Evolutionary conservation across 1,284 basidiomycete species (phyloP), one percentile per base, ranked within the genome.

Genomic region (Rhizoctonia solani): DNA sequence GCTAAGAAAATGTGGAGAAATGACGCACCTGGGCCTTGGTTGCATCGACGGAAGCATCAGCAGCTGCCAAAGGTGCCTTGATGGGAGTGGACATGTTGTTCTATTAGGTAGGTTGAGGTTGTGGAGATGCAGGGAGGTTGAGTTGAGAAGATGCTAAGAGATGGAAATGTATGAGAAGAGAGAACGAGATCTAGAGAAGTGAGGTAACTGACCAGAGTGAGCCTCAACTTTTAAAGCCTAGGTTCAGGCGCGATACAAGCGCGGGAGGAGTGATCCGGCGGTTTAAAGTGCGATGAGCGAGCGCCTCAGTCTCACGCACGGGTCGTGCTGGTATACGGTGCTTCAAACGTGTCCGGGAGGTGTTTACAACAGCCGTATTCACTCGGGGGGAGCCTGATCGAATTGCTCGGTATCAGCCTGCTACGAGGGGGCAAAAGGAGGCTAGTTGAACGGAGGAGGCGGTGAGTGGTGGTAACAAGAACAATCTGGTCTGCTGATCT

Each of bases 301-400:
- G 47, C 46, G 58, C 30, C 58, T 63, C 58, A 37, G 58, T 63
- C 58, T 63, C 58, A 63, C 58, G 58, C 46, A 50, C 54, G 47
- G 58, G 47, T 50, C 58, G 58, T 63, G 58, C 25, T 19, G 6
- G 58, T 47, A 30, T 47, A 16, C 16, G 37, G 16, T 39, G 37
- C 37, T 8, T 39, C 37, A 39, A 46, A 46, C 44, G 21, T 5
- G 21, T 9, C 21, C 8, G 11, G 8, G 21, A 19, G n/a, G 21
- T 19, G 44, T 46, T 9, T 39, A 8, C 37, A 16, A n/a, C n/a
- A n/a, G n/a, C n/a, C n/a, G n/a, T n/a, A n/a, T n/a, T n/a, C n/a
- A n/a, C n/a, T n/a, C n/a, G n/a, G n/a, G n/a, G n/a, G n/a, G n/a
- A n/a, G n/a, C n/a, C n/a, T n/a, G n/a, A n/a, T n/a, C n/a, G n/a